phyloP scores from a whole-genome alignment of 352 stramenopile species.

The Globisporangium mamillatum region DNA sequence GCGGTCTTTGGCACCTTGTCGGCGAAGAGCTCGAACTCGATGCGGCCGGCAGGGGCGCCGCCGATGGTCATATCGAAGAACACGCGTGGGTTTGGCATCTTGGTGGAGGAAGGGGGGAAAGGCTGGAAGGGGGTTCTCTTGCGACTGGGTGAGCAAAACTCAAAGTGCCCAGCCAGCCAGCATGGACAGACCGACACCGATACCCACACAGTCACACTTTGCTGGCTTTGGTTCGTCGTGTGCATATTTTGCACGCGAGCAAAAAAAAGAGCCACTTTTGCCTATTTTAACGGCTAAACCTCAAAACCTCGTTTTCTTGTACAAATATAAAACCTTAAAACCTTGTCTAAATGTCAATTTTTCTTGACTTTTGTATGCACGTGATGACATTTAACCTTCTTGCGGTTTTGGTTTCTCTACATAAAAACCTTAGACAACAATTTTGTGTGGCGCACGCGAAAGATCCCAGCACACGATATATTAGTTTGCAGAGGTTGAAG shows the following conservation, averaged over 20 bases:
- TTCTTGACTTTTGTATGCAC: neutral
- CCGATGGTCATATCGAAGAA: slow-evolving; percentile 99
- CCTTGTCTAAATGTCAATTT: neutral
- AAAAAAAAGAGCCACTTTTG: neutral
- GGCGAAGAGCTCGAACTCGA: slow-evolving; percentile 86
- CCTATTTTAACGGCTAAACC: slow-evolving; percentile 1
- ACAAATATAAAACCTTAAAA: neutral
- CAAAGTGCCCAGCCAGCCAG: slow-evolving; percentile 18
- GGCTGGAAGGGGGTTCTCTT: slow-evolving; percentile 18
- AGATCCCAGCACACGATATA: neutral
- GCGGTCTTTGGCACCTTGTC: slow-evolving; percentile 78
- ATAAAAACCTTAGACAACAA: slow-evolving; percentile 7
- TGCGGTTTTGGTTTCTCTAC: neutral
- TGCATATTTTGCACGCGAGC: neutral
- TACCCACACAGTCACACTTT: neutral
- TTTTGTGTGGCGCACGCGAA: slow-evolving; percentile 9
- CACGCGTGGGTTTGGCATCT: slow-evolving; percentile 90
- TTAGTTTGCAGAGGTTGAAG: neutral
- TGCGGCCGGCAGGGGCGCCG: slow-evolving; percentile 86
- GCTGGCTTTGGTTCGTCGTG: neutral
- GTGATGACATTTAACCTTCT: neutral
- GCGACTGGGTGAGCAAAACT: slow-evolving; percentile 31
- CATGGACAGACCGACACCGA: neutral
- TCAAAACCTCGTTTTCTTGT: slow-evolving; percentile 10
- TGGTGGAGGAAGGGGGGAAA: slow-evolving; percentile 16